Conservation (phyloP, 495 filamentous ascomycete genomes). For the Clohesyomyces aquaticus region DNA sequence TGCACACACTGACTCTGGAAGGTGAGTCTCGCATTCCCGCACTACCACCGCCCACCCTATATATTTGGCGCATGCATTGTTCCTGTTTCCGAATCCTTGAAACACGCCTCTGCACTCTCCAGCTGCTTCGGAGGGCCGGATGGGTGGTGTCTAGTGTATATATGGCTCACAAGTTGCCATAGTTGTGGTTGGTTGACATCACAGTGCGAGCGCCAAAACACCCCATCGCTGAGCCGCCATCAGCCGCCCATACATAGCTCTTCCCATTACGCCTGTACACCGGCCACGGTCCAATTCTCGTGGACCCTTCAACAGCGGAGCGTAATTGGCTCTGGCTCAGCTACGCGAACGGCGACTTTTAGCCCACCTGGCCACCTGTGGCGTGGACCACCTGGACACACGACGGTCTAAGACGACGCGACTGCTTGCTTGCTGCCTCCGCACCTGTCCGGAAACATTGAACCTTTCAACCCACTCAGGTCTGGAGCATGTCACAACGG, state of each 20-base stretch:
- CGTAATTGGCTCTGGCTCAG: slow-evolving; percentile 32
- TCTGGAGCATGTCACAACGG: slow-evolving; percentile 40
- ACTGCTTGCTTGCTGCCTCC: slow-evolving; percentile 2
- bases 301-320: slow-evolving; percentile 4
- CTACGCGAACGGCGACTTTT: slow-evolving; percentile 34
- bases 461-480: slow-evolving; percentile 5
- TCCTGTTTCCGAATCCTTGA: not conserved
- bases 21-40: slow-evolving; percentile 30
- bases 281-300: too few relatives aligned
- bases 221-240: slow-evolving; percentile 24
- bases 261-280: slow-evolving; percentile 9
- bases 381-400: slow-evolving; percentile 16
- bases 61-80: not conserved
- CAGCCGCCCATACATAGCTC: slow-evolving; percentile 20
- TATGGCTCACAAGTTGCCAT: slow-evolving; percentile 30
- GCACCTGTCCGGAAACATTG: too few relatives aligned
- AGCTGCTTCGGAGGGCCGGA: not conserved
- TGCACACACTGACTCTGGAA: too few relatives aligned
- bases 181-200: slow-evolving; percentile 23
- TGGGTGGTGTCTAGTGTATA: too few relatives aligned
- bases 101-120: not conserved
- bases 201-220: slow-evolving; percentile 30
- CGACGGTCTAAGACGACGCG: slow-evolving; percentile 18
- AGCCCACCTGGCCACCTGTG: slow-evolving; percentile 33
- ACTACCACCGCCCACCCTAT: slow-evolving; percentile 7